Conservation (phyloP, 2,329 filamentous ascomycete genomes). For the Trichoderma pleuroti region DNA sequence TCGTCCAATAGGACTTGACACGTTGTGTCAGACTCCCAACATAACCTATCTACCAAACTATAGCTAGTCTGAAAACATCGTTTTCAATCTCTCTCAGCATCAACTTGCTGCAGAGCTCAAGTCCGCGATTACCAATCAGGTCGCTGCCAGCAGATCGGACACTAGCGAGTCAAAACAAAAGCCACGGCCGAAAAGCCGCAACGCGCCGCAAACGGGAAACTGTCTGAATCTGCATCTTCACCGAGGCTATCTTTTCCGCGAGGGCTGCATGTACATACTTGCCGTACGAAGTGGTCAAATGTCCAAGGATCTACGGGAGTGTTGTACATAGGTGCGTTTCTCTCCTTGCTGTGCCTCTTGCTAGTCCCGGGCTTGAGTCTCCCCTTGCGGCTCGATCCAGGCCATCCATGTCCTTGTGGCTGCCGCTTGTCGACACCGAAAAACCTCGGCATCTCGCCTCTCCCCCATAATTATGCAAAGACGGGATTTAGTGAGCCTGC, state of each 20-base stretch:
- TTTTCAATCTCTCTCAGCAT: background rate
- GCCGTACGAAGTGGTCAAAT: background rate
- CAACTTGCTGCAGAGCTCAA: background rate
- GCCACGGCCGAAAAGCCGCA: background rate
- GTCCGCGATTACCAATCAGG: background rate
- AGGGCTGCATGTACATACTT: background rate
- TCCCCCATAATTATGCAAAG: slow-evolving; percentile 1
- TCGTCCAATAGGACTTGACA: background rate
- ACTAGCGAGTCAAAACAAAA: background rate
- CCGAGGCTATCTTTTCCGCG: slow-evolving; percentile 2
- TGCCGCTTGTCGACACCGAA: background rate
- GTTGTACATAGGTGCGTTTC: background rate
- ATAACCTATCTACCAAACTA: too few species aligned
- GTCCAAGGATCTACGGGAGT: background rate
- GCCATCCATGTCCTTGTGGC: background rate
- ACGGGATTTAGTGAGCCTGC: background rate
- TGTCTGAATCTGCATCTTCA: slow-evolving; percentile 12
- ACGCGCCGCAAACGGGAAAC: background rate
- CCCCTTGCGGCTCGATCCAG: background rate
- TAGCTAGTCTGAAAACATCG: too few species aligned
- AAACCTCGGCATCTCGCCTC: slow-evolving; percentile 10
- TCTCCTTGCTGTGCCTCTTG: background rate
- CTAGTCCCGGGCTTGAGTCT: background rate
- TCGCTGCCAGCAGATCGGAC: background rate
- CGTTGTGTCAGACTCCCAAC: too few species aligned